Conservation (phyloP, 805 yeast species). For the Wickerhamomyces kurtzmanii region DNA sequence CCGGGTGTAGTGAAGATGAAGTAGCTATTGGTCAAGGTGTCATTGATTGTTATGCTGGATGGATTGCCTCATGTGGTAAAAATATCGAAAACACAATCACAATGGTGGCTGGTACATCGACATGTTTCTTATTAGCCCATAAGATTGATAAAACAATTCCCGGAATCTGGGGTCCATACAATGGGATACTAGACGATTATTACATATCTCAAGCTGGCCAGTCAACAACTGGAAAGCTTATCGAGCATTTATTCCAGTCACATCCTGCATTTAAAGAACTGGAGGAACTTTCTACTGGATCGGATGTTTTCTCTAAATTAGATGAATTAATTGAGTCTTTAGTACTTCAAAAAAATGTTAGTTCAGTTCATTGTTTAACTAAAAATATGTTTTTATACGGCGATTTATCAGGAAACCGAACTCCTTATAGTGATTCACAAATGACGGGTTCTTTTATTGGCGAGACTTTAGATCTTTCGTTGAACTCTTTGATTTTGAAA, state of each 20-base stretch:
- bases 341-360: conserved; percentile 6
- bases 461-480: conserved; percentile 26
- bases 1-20: conserved; percentile 9
- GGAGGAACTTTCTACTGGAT: conserved; percentile 2
- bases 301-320: conserved; percentile 11
- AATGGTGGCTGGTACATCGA: conserved; percentile 55
- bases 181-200: conserved; percentile 20
- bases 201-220: conserved; percentile 45
- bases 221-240: conserved; percentile 46
- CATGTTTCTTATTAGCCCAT: conserved; percentile 36
- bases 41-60: conserved; percentile 52
- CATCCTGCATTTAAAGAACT: conserved; percentile 22
- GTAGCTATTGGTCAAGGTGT: conserved; percentile 33
- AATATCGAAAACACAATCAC: conserved; percentile 20
- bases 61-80: conserved; percentile 28
- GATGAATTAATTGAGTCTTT: conserved; percentile 11
- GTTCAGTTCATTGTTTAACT: conserved; percentile 18
- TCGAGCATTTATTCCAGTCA: conserved; percentile 34
- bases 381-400: conserved; percentile 38
- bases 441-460: conserved; percentile 43
- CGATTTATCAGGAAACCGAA: conserved; percentile 48
- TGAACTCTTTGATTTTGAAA: conserved; percentile 24
- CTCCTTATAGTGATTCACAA: conserved; percentile 39
- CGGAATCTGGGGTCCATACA: conserved; percentile 58
- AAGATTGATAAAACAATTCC: conserved; percentile 12